Percentiles rank a stretch among this genome's conserved stretches.
These are phyloP conservation scores for Rhipidocladum racemiflorum DNA, from an alignment of 176 grass and related monocot species.

Conservation along the genomic window DNA sequence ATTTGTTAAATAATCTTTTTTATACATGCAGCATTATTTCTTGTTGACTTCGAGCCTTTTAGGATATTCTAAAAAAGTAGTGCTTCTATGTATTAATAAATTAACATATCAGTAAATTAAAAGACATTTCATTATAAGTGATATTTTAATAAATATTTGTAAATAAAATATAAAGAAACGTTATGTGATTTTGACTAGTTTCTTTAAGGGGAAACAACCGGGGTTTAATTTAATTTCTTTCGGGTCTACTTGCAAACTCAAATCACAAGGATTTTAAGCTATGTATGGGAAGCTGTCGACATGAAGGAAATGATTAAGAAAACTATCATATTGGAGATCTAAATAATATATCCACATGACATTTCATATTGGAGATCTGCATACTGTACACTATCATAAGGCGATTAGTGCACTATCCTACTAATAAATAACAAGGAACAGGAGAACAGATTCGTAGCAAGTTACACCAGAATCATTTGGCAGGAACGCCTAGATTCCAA, in stretches of 20 bases:
- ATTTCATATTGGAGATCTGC: slow-evolving; percentile 1
- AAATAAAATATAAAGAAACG: neutral
- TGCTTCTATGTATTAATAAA: too few relatives aligned
- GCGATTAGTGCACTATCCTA: neutral
- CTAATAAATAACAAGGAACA: neutral
- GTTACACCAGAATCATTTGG: slow-evolving; percentile 20
- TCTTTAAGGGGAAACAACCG: neutral
- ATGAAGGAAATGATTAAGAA: slow-evolving; percentile 9
- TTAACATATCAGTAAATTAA: neutral
- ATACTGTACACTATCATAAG: neutral
- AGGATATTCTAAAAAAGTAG: neutral
- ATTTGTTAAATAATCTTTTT: too few relatives aligned
- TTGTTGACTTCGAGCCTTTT: neutral
- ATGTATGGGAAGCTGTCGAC: neutral
- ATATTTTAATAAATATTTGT: neutral
- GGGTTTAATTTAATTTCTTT: too few relatives aligned
- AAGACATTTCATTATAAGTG: neutral
- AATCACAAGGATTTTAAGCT: neutral
- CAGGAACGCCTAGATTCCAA: neutral
- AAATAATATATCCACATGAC: neutral
- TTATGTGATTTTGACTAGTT: neutral
- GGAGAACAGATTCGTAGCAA: neutral
- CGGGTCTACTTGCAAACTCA: neutral
- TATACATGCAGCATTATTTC: too few relatives aligned
- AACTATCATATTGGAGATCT: too few relatives aligned